A percentile compares a stretch with the other conserved stretches of the same genome.
Conservation (phyloP, 257 asterid species). For the Penstemon newberryi region DNA sequence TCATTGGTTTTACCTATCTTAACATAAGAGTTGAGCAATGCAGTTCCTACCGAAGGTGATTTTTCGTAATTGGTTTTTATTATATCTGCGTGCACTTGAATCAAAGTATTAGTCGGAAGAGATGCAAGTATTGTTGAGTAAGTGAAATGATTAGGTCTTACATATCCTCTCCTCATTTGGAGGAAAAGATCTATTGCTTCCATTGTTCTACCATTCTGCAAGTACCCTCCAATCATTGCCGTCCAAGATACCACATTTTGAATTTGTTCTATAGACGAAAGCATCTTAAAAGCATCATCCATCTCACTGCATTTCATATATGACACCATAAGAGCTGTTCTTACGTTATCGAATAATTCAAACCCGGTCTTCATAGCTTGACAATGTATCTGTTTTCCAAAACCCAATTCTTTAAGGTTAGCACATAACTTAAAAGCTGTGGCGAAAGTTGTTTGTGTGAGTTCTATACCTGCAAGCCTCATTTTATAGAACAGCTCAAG, state of each 20-base stretch:
- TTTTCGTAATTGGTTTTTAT: conserved; percentile 67
- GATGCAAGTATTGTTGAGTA: conserved; percentile 73
- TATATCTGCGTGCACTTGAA: conserved; percentile 75
- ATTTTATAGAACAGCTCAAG: conserved; percentile 57
- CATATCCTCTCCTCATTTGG: conserved; percentile 63
- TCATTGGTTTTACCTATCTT: conserved; percentile 49
- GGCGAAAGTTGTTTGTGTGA: conserved; percentile 52
- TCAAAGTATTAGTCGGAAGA: conserved; percentile 50
- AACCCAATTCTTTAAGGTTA: conserved; percentile 54
- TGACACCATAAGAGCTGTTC: conserved; percentile 71
- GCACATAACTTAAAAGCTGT: conserved; percentile 69
- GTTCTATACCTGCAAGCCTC: conserved; percentile 62
- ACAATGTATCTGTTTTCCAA: conserved; percentile 72
- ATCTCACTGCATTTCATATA: conserved; percentile 66
- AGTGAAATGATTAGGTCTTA: conserved; percentile 74
- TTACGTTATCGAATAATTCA: conserved; percentile 46
- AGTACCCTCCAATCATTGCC: conserved; percentile 74
- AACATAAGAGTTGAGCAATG: conserved; percentile 76
- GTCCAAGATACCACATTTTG: conserved; percentile 92
- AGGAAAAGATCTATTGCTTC: conserved; percentile 62
- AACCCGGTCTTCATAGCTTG: conserved; percentile 58
- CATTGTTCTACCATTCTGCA: conserved; percentile 53
- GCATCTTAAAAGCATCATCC: conserved; percentile 71
- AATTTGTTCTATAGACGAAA: conserved; percentile 38
- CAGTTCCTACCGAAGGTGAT: conserved; percentile 75